phyloP scores from a whole-genome alignment of 805 yeast species.

The Sugiyamaella floridensis region DNA sequence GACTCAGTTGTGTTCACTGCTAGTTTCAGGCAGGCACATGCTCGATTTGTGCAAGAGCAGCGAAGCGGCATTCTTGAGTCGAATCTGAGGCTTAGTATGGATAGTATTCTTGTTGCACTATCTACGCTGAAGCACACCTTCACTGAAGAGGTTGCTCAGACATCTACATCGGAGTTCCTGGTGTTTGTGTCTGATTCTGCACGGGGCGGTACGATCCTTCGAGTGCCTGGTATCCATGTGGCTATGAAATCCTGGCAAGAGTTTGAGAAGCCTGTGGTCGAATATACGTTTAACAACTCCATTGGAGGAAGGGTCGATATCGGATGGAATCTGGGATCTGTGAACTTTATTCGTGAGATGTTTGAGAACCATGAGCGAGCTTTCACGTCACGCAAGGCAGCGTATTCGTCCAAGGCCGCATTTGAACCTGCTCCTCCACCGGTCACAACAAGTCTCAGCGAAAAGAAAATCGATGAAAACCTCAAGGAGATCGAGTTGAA shows the following conservation, averaged over 20 bases:
- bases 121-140: conserved; percentile 49
- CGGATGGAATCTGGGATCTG: conserved; percentile 89
- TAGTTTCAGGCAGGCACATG: conserved; percentile 23
- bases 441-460: conserved; percentile 9
- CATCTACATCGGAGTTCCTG: conserved; percentile 51
- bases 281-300: conserved; percentile 59
- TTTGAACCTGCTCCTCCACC: conserved; percentile 22
- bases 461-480: conserved; percentile 32
- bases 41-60: conserved; percentile 26
- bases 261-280: conserved; percentile 43
- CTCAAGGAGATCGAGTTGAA: conserved; percentile 45
- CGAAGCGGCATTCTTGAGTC: conserved; percentile 39
- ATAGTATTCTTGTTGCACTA: conserved; percentile 60
- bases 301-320: conserved; percentile 90
- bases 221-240: conserved; percentile 68
- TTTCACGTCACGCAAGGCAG: conserved; percentile 51
- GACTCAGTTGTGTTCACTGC: conserved; percentile 69
- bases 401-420: conserved; percentile 16
- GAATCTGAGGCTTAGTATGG: conserved; percentile 51
- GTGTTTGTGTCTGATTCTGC: conserved; percentile 47
- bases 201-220: conserved; percentile 71
- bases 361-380: conserved; percentile 79
- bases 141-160: conserved; percentile 43
- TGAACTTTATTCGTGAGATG: conserved; percentile 87
- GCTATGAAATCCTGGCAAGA: conserved; percentile 71